Evolutionary conservation across 2,329 filamentous ascomycete genomes (phyloP).

Genomic region (Pyrenochaeta sp.): DNA sequence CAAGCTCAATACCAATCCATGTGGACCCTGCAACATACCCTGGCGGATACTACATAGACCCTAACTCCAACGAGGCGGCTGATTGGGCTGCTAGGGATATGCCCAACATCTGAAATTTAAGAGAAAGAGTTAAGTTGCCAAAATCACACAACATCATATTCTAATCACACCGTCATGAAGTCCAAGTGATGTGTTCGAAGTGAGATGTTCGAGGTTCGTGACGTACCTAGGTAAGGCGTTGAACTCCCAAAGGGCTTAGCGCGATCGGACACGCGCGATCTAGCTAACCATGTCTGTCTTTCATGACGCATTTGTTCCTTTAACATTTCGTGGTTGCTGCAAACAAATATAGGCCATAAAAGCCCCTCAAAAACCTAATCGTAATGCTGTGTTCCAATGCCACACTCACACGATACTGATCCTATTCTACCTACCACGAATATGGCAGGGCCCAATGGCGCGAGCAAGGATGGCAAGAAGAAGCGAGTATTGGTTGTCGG

Average conservation of each 20-base stretch:
- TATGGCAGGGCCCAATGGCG: constrained; percentile 39
- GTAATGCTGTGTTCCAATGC: constrained; percentile 20
- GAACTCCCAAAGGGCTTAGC: constrained; percentile 9
- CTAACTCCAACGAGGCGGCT: constrained; percentile 16
- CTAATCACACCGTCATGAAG: constrained; percentile 18
- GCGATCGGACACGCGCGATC: constrained; percentile 13
- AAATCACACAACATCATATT: neutral
- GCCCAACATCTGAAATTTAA: constrained; percentile 16
- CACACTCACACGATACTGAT: constrained; percentile 32
- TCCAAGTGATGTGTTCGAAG: neutral
- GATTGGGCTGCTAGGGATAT: constrained; percentile 34
- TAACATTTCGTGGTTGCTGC: constrained; percentile 17
- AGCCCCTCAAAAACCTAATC: neutral
- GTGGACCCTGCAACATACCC: constrained; percentile 13
- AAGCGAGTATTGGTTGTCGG: constrained; percentile 49
- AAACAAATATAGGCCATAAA: constrained; percentile 22
- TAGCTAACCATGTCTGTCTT: constrained; percentile 34
- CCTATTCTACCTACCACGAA: constrained; percentile 43
- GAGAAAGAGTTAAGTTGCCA: constrained; percentile 1
- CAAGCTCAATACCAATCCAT: constrained; percentile 2
- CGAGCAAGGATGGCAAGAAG: constrained; percentile 40
- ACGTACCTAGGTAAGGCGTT: constrained; percentile 10
- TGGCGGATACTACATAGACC: constrained; percentile 11
- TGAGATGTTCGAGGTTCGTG: constrained; percentile 5
- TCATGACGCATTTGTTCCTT: constrained; percentile 44